Evolutionary conservation across 1,284 basidiomycete species (phyloP).

Genomic region (Trichosporon sp.): DNA sequence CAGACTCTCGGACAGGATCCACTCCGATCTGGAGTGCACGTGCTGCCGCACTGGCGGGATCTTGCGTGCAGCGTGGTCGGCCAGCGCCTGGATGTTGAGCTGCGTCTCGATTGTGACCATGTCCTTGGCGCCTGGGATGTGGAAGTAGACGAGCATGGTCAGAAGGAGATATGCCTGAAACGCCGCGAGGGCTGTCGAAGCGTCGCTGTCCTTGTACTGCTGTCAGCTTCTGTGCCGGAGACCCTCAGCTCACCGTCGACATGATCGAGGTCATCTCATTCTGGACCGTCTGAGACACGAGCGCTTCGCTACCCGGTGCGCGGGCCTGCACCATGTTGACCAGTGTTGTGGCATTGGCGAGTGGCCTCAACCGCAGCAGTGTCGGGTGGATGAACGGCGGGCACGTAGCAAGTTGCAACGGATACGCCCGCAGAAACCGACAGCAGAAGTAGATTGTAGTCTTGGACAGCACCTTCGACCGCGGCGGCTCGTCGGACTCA

Average conservation of each 20-base stretch:
- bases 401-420: background rate
- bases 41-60: background rate
- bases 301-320: background rate
- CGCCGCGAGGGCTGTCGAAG: background rate
- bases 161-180: conserved; percentile 12
- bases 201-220: background rate
- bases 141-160: conserved; percentile 9
- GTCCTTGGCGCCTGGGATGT: background rate
- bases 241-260: background rate
- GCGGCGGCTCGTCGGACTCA: background rate
- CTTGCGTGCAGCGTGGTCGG: conserved; percentile 5
- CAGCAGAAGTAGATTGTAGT: conserved; percentile 5
- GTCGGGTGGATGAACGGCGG: conserved; percentile 4
- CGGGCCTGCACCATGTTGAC: background rate
- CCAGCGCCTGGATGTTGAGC: conserved; percentile 7
- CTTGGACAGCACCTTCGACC: background rate
- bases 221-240: background rate
- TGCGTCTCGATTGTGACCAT: conserved; percentile 5
- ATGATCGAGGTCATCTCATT: background rate
- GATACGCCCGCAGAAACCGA: background rate
- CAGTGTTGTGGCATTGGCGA: background rate
- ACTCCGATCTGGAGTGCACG: background rate
- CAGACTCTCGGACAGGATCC: conserved; percentile 5
- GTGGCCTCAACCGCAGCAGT: background rate
- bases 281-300: background rate